Evolutionary conservation across 2,329 filamentous ascomycete genomes (phyloP).

Genomic region (Fusarium mundagurra): DNA sequence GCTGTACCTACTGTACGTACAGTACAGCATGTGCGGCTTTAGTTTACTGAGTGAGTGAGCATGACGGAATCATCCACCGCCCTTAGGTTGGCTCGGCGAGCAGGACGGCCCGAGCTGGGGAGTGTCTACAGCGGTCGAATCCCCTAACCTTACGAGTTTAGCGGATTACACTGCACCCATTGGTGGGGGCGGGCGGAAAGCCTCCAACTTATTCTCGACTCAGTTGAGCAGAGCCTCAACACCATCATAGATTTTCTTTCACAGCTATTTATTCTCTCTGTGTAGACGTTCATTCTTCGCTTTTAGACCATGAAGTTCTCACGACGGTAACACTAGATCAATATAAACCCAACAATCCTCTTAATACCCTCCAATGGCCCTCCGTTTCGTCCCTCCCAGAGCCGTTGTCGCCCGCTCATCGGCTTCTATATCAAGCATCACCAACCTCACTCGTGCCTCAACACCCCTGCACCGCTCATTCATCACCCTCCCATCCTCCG

Average conservation of each 20-base stretch:
- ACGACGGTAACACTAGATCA: neutral
- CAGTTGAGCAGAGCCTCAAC: constrained; percentile 35
- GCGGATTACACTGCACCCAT: constrained; percentile 8
- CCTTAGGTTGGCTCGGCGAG: constrained; percentile 37
- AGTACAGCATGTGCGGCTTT: constrained; percentile 19
- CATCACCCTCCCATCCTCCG: constrained; percentile 46
- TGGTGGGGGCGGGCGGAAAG: constrained; percentile 8
- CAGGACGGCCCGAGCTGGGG: constrained; percentile 41
- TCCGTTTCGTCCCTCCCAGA: constrained; percentile 19
- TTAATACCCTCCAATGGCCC: constrained; percentile 25
- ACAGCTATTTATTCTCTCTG: neutral
- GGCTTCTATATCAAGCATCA: constrained; percentile 21
- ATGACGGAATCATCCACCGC: constrained; percentile 42
- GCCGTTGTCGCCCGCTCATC: constrained; percentile 22
- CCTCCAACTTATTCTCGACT: constrained; percentile 30
- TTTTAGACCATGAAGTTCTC: constrained; percentile 2
- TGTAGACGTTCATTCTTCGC: neutral
- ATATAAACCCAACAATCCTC: neutral
- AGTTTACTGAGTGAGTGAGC: neutral
- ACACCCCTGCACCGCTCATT: constrained; percentile 52
- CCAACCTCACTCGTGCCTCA: constrained; percentile 32
- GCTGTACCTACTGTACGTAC: neutral
- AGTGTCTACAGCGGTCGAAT: constrained; percentile 19
- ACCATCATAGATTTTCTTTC: constrained; percentile 33
- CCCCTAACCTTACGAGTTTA: constrained; percentile 14